These are phyloP conservation scores for Penicillium malachiteum DNA, from an alignment of 495 filamentous ascomycete species.

Conservation along the genomic window DNA sequence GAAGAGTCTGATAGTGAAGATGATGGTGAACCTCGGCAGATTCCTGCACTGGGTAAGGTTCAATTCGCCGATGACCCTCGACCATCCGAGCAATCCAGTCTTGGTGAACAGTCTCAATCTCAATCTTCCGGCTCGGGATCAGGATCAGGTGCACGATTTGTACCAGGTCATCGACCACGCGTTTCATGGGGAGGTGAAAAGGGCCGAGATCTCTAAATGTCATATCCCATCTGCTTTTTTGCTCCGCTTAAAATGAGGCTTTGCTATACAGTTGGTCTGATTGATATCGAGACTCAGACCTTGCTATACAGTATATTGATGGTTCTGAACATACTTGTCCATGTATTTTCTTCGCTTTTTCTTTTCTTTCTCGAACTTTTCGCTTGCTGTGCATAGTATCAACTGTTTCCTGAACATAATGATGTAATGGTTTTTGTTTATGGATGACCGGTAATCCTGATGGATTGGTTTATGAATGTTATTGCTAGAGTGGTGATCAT, in stretches of 20 bases:
- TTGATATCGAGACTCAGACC: neutral
- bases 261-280: neutral
- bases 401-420: neutral
- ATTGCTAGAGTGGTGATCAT: too few species aligned
- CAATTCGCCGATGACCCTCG: conserved; percentile 35
- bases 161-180: conserved; percentile 20
- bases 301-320: neutral
- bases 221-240: neutral
- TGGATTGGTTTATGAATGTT: too few species aligned
- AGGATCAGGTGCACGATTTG: conserved; percentile 9
- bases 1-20: conserved; percentile 36
- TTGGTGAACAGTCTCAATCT: conserved; percentile 6
- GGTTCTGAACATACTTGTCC: neutral
- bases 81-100: conserved; percentile 15
- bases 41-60: conserved; percentile 21
- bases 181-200: conserved; percentile 32
- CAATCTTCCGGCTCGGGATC: conserved; percentile 22
- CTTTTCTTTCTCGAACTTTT: neutral
- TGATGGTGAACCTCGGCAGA: conserved; percentile 19
- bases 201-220: conserved; percentile 17
- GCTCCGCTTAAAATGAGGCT: neutral
- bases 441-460: too few species aligned
- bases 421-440: neutral
- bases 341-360: neutral
- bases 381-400: neutral